Base-by-base conservation (phyloP, 1,284 basidiomycete genomes). In the Leccinum angustisporum region DNA sequence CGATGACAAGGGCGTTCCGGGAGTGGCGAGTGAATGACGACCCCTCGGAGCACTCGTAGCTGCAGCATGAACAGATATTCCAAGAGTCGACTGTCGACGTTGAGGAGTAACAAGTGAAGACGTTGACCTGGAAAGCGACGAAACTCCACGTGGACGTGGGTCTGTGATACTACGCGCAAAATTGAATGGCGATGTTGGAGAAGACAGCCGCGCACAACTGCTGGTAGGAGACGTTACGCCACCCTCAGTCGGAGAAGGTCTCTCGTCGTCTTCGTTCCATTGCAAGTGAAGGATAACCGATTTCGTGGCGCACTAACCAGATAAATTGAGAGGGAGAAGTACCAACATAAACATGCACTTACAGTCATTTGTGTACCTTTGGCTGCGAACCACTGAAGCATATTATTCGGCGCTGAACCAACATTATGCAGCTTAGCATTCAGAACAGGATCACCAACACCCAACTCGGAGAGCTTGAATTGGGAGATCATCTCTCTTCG, bases 381-480 rank as follows among this genome's bases (percentile, higher is more conserved):
- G 0, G 93, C 94, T 6, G 92, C 92, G 70, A 96, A 95, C 93
- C 93, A 94, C 84, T 93, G 91, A 7, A 92, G 79, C 91, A 91
- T 92, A 71, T 91, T 92, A 69, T 92, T 89, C 21, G 90, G 85
- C 0, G 90, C 90, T 34, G 83, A 74, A 2, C 92, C 92, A 11
- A 95, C 87, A 67, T 91, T 86, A 68, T 84, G 84, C 63, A 95
- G 72, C 68, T 86, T 88, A 3, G 86, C 75, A 65, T 81, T 86
- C 65, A 89, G 70, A 31, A 84, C 78, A 30, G 88, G 85, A 72
- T 93, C 87, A 1, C 81, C 75, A 0, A 78, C 85, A n/a, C 88
- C 90, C 38, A 97, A 78, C 65, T 95, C 92, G 11, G 87, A 85
- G 40, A 97, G 79, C 73, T 88, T 92, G 80, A 93, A 96, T 72